Evolutionary conservation across 2,329 filamentous ascomycete genomes (phyloP).

Genomic region (Diplocarpon rosae): DNA sequence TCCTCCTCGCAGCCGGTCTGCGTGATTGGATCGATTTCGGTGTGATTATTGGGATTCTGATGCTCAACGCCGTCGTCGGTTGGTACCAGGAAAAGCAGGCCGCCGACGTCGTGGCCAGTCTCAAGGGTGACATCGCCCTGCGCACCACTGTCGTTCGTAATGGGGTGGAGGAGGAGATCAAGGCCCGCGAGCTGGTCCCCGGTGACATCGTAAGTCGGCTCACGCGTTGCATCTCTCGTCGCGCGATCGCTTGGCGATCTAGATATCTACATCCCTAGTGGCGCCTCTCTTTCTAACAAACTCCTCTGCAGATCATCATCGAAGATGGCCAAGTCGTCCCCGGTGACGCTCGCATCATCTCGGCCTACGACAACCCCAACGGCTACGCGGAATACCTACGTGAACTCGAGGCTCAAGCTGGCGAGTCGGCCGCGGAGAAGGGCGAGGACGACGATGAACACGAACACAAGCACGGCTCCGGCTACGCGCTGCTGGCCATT

Average conservation of each 20-base stretch:
- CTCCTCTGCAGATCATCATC: conserved; percentile 43
- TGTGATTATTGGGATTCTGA: conserved; percentile 65
- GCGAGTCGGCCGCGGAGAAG: conserved; percentile 48
- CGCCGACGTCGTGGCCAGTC: conserved; percentile 61
- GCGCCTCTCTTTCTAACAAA: neutral
- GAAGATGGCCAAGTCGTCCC: conserved; percentile 64
- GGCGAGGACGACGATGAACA: conserved; percentile 43
- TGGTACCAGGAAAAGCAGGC: conserved; percentile 78
- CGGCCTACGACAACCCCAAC: conserved; percentile 57
- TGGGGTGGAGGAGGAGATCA: conserved; percentile 56
- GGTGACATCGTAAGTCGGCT: conserved; percentile 56
- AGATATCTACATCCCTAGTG: too few species aligned
- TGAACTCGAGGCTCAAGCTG: conserved; percentile 49
- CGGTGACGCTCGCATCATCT: conserved; percentile 61
- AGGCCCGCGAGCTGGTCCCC: conserved; percentile 63
- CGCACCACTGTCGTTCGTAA: conserved; percentile 57
- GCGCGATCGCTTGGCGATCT: too few species aligned
- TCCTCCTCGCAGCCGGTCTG: conserved; percentile 62
- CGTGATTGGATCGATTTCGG: conserved; percentile 68
- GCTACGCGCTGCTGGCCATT: conserved; percentile 56
- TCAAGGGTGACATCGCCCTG: conserved; percentile 74
- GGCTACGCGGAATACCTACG: conserved; percentile 57
- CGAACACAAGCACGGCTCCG: conserved; percentile 40
- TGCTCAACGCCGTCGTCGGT: conserved; percentile 66
- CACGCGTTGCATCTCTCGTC: too few species aligned